Percentiles rank a stretch among this genome's conserved stretches.
phyloP scores from a whole-genome alignment of 495 filamentous ascomycete species.

The Apiosordaria backusii region DNA sequence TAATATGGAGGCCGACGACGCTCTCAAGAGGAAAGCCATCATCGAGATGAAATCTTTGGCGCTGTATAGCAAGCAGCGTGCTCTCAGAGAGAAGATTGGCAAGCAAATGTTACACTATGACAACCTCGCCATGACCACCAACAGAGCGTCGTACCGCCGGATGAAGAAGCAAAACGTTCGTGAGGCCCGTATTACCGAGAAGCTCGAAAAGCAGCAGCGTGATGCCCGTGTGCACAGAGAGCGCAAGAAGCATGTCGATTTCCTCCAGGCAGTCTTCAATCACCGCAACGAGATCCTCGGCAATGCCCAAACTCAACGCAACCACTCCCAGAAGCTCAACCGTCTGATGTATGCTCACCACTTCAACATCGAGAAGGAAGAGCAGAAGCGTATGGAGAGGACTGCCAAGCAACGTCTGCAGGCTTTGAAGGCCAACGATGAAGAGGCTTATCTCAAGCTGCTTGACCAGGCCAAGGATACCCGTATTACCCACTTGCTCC shows the following conservation, averaged over 20 bases:
- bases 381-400: slow-evolving; percentile 93
- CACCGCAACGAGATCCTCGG: slow-evolving; percentile 52
- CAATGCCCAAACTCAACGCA: slow-evolving; percentile 37
- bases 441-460: slow-evolving; percentile 95
- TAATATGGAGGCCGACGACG: slow-evolving; percentile 68
- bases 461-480: slow-evolving; percentile 98
- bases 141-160: slow-evolving; percentile 79
- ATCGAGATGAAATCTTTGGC: slow-evolving; percentile 89
- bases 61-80: slow-evolving; percentile 78
- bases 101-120: slow-evolving; percentile 88
- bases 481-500: slow-evolving; percentile 93
- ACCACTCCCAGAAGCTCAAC: slow-evolving; percentile 77
- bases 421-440: slow-evolving; percentile 96
- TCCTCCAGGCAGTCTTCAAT: slow-evolving; percentile 63
- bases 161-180: slow-evolving; percentile 95
- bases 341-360: slow-evolving; percentile 84
- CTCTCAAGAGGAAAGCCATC: slow-evolving; percentile 79
- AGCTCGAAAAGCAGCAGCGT: slow-evolving; percentile 96
- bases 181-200: slow-evolving; percentile 97
- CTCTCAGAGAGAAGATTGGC: slow-evolving; percentile 77
- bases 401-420: slow-evolving; percentile 99
- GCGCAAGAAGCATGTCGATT: slow-evolving; percentile 92
- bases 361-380: slow-evolving; percentile 96
- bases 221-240: slow-evolving; percentile 90
- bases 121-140: slow-evolving; percentile 92